Evolutionary conservation across 1,139 yeast genomes (phyloP), one percentile per base, ranked within the genome.

Genomic region (Protomyces pachydermus): DNA sequence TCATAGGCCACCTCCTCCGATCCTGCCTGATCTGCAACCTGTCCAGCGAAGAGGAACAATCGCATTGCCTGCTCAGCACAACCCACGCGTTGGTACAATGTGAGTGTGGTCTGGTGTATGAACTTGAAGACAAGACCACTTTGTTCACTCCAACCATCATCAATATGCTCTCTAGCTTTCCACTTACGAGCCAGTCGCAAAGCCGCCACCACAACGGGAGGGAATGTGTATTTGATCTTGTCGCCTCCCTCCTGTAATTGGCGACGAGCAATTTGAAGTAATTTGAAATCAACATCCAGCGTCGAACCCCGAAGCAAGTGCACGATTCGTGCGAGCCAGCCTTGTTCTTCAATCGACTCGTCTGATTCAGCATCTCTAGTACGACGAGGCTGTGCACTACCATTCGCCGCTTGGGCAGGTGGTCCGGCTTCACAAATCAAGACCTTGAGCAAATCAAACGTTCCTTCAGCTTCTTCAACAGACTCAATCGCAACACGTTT

Each of bases 1-100:
- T 93, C 98, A 74, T 88, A 89, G n/a, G 93, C 80, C 46, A 89
- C 84, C 65, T 84, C 88, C 61, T 81, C 82, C 14, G 81, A 71
- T 3, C 76, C 78, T 46, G 87, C 79, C 73, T 88, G 95, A 74
- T 93, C 97, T 0, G 97, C 93, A 2, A 88, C 76, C 68, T 73
- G 81, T 71, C 78, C 85, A 71, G 72, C 82, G 66, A 70, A 75
- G 61, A 75, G 78, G 76, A 71, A 84, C 56, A 81, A 73, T 66
- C 81, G 78, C 67, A 81, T 76, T 3, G 82, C 82, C 66, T 78
- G 76, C 68, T 79, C 87, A 4, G 84, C 81, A 69, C 77, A 76
- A 39, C 83, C 82, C 3, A 67, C 68, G 3, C 69, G 66, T 55
- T 80, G 79, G 72, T 82, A 86, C 65, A 91, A 76, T 68, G 88